Base-by-base conservation (phyloP, 2,329 filamentous ascomycete genomes). In the Aspergillus hiratsukae region DNA sequence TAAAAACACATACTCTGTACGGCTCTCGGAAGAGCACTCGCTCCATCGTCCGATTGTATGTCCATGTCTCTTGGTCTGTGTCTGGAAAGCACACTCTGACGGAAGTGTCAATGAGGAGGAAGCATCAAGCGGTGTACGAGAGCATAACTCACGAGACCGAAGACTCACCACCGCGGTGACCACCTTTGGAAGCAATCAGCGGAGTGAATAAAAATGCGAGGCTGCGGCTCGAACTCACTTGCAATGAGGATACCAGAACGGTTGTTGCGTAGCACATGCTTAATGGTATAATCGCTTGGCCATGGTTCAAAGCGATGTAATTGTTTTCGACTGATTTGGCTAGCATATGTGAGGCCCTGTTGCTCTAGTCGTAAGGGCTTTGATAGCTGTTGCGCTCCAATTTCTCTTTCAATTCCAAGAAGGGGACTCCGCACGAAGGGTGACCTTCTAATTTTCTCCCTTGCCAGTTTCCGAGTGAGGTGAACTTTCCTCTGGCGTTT, bases 191-290 rank as follows among this genome's bases (percentile, higher is more conserved):
- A 29, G 29, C 14, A 52, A 37, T 66, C 54, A 70, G 62, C 40
- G 31, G 1, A 6, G 53, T 48, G 48, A 49, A 29, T n/a, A 41
- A 27, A 52, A 45, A 31, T 29, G 40, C 17, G 28, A 19, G 57
- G 21, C 21, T 31, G 41, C n/a, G 41, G 27, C 23, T 48, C 29
- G 19, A 52, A 19, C 70, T 58, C 63, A 75, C 74, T 69, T 37
- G 70, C 66, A 61, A 76, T 64, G 49, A 76, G 55, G 48, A 66
- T 65, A 40, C 74, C 74, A 25, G 71, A 71, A 45, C 62, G 56
- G 19, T 68, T 68, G 54, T 74, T 70, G 11, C 73, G 68, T 48
- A 69, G 51, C 45, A 75, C 64, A 58, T 71, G 64, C 17, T 60
- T 63, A 48, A 75, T 67, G 1, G 63, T 63, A 51, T 66, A 69